Percentiles rank a stretch among this genome's conserved stretches.
These are phyloP conservation scores for Pseudogymnoascus sp. DNA, from an alignment of 2,329 filamentous ascomycete species.

Conservation along the genomic window DNA sequence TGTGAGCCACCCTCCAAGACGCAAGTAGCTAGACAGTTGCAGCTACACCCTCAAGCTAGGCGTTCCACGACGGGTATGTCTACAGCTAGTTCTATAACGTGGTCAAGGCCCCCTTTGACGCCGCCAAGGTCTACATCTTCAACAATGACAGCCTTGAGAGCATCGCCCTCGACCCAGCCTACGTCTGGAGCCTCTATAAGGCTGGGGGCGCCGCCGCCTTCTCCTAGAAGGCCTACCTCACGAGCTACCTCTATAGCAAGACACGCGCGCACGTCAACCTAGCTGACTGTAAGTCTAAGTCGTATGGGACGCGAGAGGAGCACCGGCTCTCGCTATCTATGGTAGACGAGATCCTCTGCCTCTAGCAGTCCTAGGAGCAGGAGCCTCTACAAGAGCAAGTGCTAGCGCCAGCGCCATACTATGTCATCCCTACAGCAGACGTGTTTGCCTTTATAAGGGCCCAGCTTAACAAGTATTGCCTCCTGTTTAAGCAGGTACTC, in stretches of 20 bases:
- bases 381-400: not conserved
- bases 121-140: no score
- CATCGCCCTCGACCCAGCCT: no score
- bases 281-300: not conserved
- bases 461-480: not conserved
- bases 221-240: not conserved
- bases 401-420: not conserved
- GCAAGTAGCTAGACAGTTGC: no score
- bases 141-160: no score
- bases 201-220: not conserved
- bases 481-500: no score
- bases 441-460: not conserved
- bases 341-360: not conserved
- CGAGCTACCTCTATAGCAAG: not conserved
- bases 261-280: not conserved
- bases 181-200: no score
- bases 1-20: no score
- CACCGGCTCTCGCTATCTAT: not conserved
- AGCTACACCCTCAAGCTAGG: no score
- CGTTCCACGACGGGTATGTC: no score
- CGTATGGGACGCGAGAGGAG: not conserved
- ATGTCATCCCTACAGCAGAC: not conserved
- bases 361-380: not conserved
- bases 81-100: no score
- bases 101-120: no score